These are phyloP conservation scores for Russula emetica DNA, from an alignment of 768 basidiomycete species.

Conservation along the genomic window DNA sequence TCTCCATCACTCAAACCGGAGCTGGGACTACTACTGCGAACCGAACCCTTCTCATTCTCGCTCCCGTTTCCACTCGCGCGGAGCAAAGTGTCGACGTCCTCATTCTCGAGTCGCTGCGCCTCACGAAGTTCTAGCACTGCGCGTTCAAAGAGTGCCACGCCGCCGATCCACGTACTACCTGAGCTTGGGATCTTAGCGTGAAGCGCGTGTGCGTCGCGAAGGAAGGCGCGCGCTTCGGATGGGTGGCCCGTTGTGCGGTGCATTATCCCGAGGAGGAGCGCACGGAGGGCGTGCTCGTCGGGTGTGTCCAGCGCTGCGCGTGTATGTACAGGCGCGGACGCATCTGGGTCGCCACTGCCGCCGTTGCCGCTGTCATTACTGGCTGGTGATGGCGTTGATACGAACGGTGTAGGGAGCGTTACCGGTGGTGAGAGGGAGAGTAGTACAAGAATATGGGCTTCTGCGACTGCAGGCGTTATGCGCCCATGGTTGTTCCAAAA, in stretches of 20 bases:
- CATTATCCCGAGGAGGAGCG: slow-evolving; percentile 62
- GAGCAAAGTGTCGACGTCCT: background rate
- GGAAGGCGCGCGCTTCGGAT: slow-evolving; percentile 43
- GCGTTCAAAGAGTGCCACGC: slow-evolving; percentile 64
- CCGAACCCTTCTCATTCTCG: background rate
- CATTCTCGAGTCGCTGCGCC: slow-evolving; percentile 27
- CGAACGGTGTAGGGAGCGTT: slow-evolving; percentile 29
- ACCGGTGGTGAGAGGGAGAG: slow-evolving; percentile 46
- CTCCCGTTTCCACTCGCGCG: background rate
- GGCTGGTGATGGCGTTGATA: slow-evolving; percentile 31
- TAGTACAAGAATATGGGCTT: slow-evolving; percentile 57
- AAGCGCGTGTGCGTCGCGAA: slow-evolving; percentile 48
- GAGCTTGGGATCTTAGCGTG: slow-evolving; percentile 36
- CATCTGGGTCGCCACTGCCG: slow-evolving; percentile 1
- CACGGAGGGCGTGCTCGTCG: slow-evolving; percentile 66
- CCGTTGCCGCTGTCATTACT: background rate
- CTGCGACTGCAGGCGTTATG: slow-evolving; percentile 48
- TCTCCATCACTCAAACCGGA: slow-evolving; percentile 20
- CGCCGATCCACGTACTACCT: slow-evolving; percentile 64
- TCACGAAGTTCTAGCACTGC: slow-evolving; percentile 68
- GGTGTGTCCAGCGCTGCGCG: slow-evolving; percentile 54
- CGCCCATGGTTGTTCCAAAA: slow-evolving; percentile 81
- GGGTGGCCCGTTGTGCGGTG: slow-evolving; percentile 55
- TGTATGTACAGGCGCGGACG: slow-evolving; percentile 7
- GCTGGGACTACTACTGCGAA: background rate